phyloP scores from a whole-genome alignment of 495 filamentous ascomycete genomes.

The Penicillium maclennaniae region DNA sequence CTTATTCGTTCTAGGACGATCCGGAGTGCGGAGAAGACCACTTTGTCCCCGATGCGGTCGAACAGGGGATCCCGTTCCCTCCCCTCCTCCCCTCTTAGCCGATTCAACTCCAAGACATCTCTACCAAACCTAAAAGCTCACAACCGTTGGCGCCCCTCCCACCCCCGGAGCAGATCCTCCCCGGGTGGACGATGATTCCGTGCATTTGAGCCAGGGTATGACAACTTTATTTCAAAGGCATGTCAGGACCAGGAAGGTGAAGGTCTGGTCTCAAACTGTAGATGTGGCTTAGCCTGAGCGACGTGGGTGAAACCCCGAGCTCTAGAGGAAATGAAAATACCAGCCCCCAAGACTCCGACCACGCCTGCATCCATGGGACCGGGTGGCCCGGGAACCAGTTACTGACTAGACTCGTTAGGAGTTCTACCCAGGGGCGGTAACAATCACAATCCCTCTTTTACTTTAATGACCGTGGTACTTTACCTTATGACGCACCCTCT shows the following conservation, averaged over 20 bases:
- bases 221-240: conserved; percentile 25
- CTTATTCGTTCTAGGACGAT: conserved; percentile 4
- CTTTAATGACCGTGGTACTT: neutral
- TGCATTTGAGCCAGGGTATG: conserved; percentile 19
- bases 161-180: conserved; percentile 22
- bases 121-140: conserved; percentile 2
- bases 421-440: neutral
- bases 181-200: conserved; percentile 14
- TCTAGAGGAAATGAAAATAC: neutral
- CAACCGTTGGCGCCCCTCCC: conserved; percentile 14
- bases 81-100: neutral
- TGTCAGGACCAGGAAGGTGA: neutral
- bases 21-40: conserved; percentile 15
- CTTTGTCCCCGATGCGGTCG: neutral
- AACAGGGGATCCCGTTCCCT: neutral
- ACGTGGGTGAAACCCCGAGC: neutral
- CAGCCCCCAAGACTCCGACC: neutral
- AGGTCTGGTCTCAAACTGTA: neutral
- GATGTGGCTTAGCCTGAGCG: neutral
- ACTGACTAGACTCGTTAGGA: neutral
- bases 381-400: neutral
- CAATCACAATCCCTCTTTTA: neutral
- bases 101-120: neutral
- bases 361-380: neutral
- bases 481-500: neutral